Base-by-base conservation (phyloP, 805 yeast species). In the Suhomyces vadensis region DNA sequence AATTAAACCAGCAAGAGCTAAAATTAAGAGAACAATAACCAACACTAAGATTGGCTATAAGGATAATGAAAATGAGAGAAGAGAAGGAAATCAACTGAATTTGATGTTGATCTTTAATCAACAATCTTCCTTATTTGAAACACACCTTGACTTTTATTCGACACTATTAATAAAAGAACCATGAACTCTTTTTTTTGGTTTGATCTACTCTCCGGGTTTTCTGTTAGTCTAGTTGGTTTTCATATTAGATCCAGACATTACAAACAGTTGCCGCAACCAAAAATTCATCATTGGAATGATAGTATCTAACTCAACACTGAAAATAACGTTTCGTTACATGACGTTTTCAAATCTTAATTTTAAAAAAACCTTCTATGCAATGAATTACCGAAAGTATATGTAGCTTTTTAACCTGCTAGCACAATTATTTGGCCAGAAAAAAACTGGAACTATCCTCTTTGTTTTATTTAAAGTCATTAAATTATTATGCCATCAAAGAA, bases 151-250 rank as follows among this genome's bases (percentile, higher is more conserved):
- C 27, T 31, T 33, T 24, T 27, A 31, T 11, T 21, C 16, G 27
- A 39, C 36, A 33, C 38, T 31, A 40, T 40, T 23, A 40, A 40
- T 24, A 14, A 37, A 37, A 52, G 52, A 16, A 53, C 44, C 44
- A 26, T 26, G 7, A 41, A 41, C 44, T 41, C 39, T 35, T 41
- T 25, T 17, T 8, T 20, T 6, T 41, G 21, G 25, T 6, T 22
- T 27, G n/a, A n/a, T n/a, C n/a, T n/a, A n/a, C n/a, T n/a, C n/a
- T n/a, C n/a, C n/a, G n/a, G n/a, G n/a, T 16, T 17, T 20, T n/a
- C 33, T 29, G 16, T 5, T 29, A 29, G 33, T 14, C 33, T 11
- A 29, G 10, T 17, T 10, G 17, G 14, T 14, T 27, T 27, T 5
- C 6, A 14, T n/a, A n/a, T n/a, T n/a, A n/a, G n/a, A n/a, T n/a